phyloP scores from a whole-genome alignment of 805 yeast genomes.

The Starmera dryadoides region DNA sequence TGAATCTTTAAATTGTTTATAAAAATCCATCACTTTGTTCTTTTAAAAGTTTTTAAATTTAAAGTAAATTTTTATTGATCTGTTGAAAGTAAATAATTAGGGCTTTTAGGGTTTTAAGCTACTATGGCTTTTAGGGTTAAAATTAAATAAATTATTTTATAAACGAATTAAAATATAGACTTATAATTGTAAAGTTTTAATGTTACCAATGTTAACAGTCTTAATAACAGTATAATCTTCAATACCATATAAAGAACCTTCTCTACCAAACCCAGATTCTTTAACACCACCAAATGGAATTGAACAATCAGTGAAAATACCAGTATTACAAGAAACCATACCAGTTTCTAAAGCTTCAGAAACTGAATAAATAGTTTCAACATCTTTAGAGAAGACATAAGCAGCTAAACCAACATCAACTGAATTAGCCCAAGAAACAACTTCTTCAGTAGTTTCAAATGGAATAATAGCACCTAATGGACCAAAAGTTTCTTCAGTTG shows the following conservation, averaged over 20 bases:
- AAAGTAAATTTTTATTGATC: no score
- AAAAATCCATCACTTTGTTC: constrained; percentile 28
- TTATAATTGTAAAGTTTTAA: no score
- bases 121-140: no score
- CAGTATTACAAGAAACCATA: constrained; percentile 58
- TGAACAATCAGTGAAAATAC: constrained; percentile 47
- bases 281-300: constrained; percentile 60
- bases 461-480: constrained; percentile 53
- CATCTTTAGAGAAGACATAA: constrained; percentile 46
- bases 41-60: not conserved
- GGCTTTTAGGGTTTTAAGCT: no score
- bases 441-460: constrained; percentile 49
- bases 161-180: no score
- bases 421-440: constrained; percentile 45
- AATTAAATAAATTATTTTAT: no score
- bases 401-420: constrained; percentile 53
- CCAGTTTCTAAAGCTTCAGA: constrained; percentile 56
- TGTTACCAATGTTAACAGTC: constrained; percentile 41
- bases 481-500: constrained; percentile 57
- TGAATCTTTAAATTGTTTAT: constrained; percentile 32
- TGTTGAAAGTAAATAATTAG: no score
- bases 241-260: constrained; percentile 55
- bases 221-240: constrained; percentile 53
- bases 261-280: constrained; percentile 66
- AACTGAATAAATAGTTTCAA: constrained; percentile 42